Percentiles rank a stretch among this genome's conserved stretches.
phyloP scores from a whole-genome alignment of 2,329 filamentous ascomycete genomes.

The Stagonosporopsis rhizophila region DNA sequence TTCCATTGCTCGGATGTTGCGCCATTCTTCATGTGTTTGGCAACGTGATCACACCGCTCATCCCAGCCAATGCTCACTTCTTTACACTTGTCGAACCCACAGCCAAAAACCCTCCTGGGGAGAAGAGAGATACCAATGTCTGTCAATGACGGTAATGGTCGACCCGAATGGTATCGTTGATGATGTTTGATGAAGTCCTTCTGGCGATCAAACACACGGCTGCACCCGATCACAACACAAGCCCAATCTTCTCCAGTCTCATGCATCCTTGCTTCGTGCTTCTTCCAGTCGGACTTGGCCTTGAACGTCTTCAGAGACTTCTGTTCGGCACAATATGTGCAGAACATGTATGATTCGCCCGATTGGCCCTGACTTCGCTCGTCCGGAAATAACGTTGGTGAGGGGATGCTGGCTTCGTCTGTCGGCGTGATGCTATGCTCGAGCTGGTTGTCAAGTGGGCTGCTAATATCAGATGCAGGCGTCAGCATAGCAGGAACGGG shows the following conservation, averaged over 20 bases:
- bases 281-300: constrained; percentile 51
- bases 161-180: constrained; percentile 46
- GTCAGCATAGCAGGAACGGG: constrained; percentile 41
- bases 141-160: constrained; percentile 44
- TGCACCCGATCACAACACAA: constrained; percentile 45
- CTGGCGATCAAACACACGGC: constrained; percentile 46
- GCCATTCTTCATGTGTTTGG: constrained; percentile 50
- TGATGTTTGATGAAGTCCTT: constrained; percentile 49
- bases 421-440: constrained; percentile 43
- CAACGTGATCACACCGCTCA: constrained; percentile 49
- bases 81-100: constrained; percentile 50
- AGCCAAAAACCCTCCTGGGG: constrained; percentile 46
- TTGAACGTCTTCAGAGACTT: constrained; percentile 48
- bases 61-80: constrained; percentile 50
- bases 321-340: constrained; percentile 48
- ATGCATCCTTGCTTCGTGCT: constrained; percentile 50
- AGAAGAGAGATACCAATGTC: constrained; percentile 46
- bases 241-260: constrained; percentile 51
- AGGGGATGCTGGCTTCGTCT: constrained; percentile 42
- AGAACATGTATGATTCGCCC: constrained; percentile 48
- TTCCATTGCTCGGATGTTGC: constrained; percentile 46
- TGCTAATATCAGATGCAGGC: constrained; percentile 41
- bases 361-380: constrained; percentile 33
- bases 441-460: constrained; percentile 39
- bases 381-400: constrained; percentile 29